phyloP scores from a whole-genome alignment of 306 rosid species.

The Cercis canadensis region DNA sequence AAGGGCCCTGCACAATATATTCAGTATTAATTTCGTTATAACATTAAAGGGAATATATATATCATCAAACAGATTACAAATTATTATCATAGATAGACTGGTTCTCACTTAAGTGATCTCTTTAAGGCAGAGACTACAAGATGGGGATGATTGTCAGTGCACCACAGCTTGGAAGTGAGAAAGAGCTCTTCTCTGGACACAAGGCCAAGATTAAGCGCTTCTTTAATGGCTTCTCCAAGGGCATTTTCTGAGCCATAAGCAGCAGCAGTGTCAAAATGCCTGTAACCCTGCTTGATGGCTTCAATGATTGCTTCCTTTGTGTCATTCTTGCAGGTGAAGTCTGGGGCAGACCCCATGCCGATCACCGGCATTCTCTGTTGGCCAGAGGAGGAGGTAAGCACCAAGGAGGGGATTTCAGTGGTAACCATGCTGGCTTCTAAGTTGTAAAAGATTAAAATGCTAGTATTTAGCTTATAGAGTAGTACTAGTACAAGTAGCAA shows the following conservation, averaged over 20 bases:
- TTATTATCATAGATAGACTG: too few relatives aligned
- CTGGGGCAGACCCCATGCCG: conserved; percentile 33
- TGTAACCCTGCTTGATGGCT: conserved; percentile 39
- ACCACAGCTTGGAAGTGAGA: conserved; percentile 45
- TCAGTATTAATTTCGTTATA: too few relatives aligned
- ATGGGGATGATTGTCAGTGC: conserved; percentile 17
- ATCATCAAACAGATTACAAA: too few relatives aligned
- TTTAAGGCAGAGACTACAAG: conserved; percentile 34
- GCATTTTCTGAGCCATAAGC: conserved; percentile 40
- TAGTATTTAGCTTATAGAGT: too few relatives aligned
- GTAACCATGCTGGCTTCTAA: conserved; percentile 19
- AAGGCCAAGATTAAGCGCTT: conserved; percentile 36
- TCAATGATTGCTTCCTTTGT: conserved; percentile 37
- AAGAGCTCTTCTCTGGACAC: conserved; percentile 37
- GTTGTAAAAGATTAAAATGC: too few relatives aligned
- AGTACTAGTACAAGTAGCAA: too few relatives aligned
- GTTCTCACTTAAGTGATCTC: conserved; percentile 39
- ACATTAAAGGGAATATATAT: too few relatives aligned
- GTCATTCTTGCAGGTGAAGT: neutral
- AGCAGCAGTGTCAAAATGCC: too few relatives aligned
- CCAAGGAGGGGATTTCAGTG: conserved; percentile 12
- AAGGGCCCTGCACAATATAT: conserved; percentile 52
- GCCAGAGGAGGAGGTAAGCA: conserved; percentile 25
- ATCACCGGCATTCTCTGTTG: conserved; percentile 17
- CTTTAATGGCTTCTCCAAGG: conserved; percentile 44